Percentiles rank a stretch among this genome's conserved stretches.
phyloP scores from a whole-genome alignment of 371 early-diverging fungal genomes.

The Lichtheimia hyalospora region DNA sequence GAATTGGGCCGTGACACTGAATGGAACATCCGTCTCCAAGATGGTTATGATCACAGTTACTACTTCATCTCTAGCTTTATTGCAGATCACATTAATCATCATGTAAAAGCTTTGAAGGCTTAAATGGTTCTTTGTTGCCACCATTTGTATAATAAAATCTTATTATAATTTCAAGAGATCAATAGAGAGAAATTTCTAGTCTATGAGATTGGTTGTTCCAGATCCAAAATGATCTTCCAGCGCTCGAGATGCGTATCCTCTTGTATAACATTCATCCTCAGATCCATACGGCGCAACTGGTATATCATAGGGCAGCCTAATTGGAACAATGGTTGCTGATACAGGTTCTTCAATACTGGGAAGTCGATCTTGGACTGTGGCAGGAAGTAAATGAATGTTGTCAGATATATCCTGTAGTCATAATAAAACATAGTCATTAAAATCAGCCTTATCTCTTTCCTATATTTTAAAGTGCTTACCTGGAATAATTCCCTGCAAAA shows the following conservation, averaged over 20 bases:
- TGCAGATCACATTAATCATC: constrained; percentile 77
- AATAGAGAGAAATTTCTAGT: not conserved
- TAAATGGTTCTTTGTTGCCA: not conserved
- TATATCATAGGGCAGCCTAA: constrained; percentile 62
- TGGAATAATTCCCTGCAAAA: constrained; percentile 48
- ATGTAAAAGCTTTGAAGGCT: constrained; percentile 54
- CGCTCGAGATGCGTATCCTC: constrained; percentile 14
- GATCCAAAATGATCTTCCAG: not conserved
- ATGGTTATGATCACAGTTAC: constrained; percentile 87
- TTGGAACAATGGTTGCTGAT: constrained; percentile 29
- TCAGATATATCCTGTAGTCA: not conserved
- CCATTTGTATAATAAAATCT: too few relatives aligned
- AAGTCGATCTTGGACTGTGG: constrained; percentile 7
- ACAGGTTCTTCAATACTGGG: constrained; percentile 1
- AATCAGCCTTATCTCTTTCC: not conserved
- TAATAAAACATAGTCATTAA: not conserved
- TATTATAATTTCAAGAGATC: too few relatives aligned
- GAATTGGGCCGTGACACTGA: constrained; percentile 36
- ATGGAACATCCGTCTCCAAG: constrained; percentile 68
- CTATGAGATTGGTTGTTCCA: not conserved
- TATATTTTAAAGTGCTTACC: constrained; percentile 18
- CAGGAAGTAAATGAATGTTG: constrained; percentile 1
- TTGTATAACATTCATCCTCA: constrained; percentile 16
- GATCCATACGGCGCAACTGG: constrained; percentile 49
- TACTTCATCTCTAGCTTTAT: constrained; percentile 81